Evolutionary conservation across 2,329 filamentous ascomycete species (phyloP), one percentile per base, ranked within the genome.

Genomic region (Aspergillus sp.): DNA sequence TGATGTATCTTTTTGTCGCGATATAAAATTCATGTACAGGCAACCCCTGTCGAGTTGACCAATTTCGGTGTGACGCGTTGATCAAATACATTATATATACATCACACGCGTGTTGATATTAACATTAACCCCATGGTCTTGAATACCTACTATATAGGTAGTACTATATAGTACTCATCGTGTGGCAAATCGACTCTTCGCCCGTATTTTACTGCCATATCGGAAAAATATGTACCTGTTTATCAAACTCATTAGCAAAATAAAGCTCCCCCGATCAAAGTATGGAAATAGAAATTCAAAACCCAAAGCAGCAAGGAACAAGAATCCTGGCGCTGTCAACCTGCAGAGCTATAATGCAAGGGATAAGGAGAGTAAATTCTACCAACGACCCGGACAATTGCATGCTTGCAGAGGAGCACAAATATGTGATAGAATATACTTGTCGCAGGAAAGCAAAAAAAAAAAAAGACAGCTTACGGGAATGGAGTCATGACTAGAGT

Each of bases 401-500:
- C 19, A 19, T 19, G 19, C 19, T 19, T 19, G 19, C 19, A 19
- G 19, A 19, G 19, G 19, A 19, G 19, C 19, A 19, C 19, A 19
- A 19, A 19, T 19, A 19, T 19, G 19, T 19, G 19, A 19, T 19
- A 19, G 19, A 19, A 19, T 19, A 19, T 19, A 19, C 19, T 19
- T 19, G 19, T 19, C 19, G 19, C 19, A 19, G 19, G 19, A 19
- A 19, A 19, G 19, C 19, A 4, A 31, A 37, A 40, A 43, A 35
- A 33, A 32, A 8, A 42, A 40, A 30, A 12, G 27, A 39, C 28
- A 10, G 68, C 68, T 60, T 60, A 73, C 69, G 71, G 71, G 40
- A 73, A 72, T 19, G 70, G 70, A 33, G 63, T 51, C 68, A 72
- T 72, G 37, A 53, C 57, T 33, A 73, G 54, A 12, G 68, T 71